Evolutionary conservation across 176 grass and related monocot species (phyloP).

Genomic region (Thalia dealbata): DNA sequence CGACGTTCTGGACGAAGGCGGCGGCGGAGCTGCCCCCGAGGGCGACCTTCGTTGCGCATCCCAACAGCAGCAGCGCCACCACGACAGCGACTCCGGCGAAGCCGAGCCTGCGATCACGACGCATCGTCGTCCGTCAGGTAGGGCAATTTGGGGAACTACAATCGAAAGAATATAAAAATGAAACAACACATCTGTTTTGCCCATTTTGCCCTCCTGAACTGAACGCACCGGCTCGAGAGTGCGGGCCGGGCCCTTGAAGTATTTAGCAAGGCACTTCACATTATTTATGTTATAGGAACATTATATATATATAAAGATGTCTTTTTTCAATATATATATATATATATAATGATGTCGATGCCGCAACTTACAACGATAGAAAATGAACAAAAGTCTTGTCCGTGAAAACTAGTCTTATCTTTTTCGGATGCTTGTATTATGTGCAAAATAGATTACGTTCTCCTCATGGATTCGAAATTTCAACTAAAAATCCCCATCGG

Average conservation of each 20-base stretch:
- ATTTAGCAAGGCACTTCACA: too few relatives aligned
- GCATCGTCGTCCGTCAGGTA: not conserved
- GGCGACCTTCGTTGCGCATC: conserved; percentile 21
- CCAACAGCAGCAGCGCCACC: conserved; percentile 28
- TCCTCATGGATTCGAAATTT: not conserved
- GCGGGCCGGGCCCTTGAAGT: too few relatives aligned
- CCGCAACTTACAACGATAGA: not conserved
- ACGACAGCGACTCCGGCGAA: not conserved
- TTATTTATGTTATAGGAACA: too few relatives aligned
- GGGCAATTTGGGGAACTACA: not conserved
- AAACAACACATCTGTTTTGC: too few relatives aligned
- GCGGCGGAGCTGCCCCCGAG: conserved; percentile 34
- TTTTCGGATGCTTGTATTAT: too few relatives aligned
- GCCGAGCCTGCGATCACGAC: not conserved
- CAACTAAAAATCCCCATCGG: not conserved
- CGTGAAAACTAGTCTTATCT: not conserved
- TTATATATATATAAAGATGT: too few relatives aligned
- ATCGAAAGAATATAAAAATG: too few relatives aligned
- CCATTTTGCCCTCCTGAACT: too few relatives aligned
- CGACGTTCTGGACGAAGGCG: conserved; percentile 78
- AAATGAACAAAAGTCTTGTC: not conserved
- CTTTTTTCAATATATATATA: too few relatives aligned
- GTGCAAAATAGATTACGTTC: not conserved
- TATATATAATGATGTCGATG: not conserved
- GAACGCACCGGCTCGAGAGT: too few relatives aligned